Conservation (phyloP, 73 alveolate species). For the Paramecium caudatum region DNA sequence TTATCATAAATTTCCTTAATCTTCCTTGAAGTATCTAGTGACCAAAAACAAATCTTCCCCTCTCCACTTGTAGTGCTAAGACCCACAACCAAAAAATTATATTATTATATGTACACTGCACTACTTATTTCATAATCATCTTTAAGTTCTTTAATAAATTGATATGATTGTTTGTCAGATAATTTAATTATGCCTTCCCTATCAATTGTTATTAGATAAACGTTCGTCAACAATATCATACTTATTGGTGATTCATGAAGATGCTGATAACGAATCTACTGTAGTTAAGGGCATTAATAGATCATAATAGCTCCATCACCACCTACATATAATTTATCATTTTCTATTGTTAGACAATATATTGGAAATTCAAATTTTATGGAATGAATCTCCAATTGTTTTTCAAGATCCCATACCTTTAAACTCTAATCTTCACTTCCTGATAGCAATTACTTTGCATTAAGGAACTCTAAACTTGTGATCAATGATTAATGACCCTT, state of each 20-base stretch:
- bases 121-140: conserved; percentile 66
- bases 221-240: not conserved
- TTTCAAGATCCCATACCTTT: conserved; percentile 46
- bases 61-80: conserved; percentile 42
- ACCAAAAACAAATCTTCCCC: conserved; percentile 56
- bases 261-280: not conserved
- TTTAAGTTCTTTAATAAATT: not conserved
- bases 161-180: not conserved
- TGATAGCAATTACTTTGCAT: conserved; percentile 18
- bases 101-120: not conserved
- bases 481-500: conserved; percentile 17
- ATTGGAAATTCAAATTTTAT: conserved; percentile 30
- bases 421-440: conserved; percentile 62
- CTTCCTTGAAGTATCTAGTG: conserved; percentile 8
- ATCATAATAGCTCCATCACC: conserved; percentile 27
- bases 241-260: conserved; percentile 37
- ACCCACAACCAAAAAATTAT: not conserved
- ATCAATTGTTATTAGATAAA: not conserved
- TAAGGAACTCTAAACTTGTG: conserved; percentile 33
- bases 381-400: not conserved
- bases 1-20: conserved; percentile 54
- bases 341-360: not conserved
- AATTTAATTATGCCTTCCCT: conserved; percentile 12
- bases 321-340: conserved; percentile 9
- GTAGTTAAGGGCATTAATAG: conserved; percentile 23